phyloP scores from a whole-genome alignment of 306 rosid genomes.

The peach (Prunus persica) region DNA sequence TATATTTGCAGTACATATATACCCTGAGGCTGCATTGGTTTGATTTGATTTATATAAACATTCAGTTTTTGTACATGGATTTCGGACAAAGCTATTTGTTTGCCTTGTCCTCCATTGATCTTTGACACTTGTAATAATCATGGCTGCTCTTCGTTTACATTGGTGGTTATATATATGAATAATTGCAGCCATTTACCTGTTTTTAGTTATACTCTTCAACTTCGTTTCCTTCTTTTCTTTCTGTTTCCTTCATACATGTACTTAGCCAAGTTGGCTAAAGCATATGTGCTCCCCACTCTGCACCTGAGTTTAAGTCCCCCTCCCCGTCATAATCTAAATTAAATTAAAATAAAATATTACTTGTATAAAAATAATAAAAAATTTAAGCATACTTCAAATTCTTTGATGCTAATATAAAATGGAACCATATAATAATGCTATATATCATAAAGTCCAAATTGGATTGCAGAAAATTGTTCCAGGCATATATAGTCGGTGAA shows the following conservation, averaged over 20 bases:
- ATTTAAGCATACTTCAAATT: no score
- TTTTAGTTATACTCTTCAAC: background rate
- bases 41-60: background rate
- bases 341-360: no score
- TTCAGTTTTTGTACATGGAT: background rate
- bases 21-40: constrained; percentile 1
- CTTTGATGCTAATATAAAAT: no score
- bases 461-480: background rate
- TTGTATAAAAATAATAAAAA: no score
- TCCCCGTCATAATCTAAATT: no score
- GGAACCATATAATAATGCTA: no score
- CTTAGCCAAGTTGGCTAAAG: no score
- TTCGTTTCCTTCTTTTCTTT: background rate
- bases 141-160: background rate
- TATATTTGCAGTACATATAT: background rate
- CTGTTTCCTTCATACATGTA: background rate
- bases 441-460: background rate
- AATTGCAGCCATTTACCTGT: background rate
- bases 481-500: background rate
- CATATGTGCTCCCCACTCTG: no score
- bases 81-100: constrained; percentile 3
- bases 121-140: background rate
- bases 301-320: no score
- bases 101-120: background rate
- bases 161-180: background rate